A percentile compares a stretch with the other conserved stretches of the same genome.
These are phyloP conservation scores for Simmondsia chinensis DNA, from an alignment of 148 eudicot species.

Conservation along the genomic window DNA sequence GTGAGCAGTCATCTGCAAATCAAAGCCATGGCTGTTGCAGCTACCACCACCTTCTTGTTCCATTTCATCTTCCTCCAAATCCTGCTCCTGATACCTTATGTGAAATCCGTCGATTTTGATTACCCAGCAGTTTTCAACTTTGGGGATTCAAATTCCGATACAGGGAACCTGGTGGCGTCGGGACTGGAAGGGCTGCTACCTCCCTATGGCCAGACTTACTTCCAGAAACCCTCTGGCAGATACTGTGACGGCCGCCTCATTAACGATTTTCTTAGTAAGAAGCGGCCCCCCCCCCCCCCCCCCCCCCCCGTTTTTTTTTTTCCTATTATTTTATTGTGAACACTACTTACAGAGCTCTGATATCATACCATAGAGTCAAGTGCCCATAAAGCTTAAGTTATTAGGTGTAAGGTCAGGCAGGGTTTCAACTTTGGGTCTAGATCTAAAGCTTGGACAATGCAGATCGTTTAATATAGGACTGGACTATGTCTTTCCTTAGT, in stretches of 20 bases:
- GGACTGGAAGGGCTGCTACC: conserved; percentile 48
- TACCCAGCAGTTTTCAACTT: conserved; percentile 92
- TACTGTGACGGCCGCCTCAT: conserved; percentile 91
- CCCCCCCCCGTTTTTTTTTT: not conserved
- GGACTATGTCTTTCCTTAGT: no score
- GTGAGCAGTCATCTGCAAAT: no score
- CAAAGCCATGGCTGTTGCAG: no score
- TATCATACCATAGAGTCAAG: no score
- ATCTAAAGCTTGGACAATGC: no score
- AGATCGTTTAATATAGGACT: no score
- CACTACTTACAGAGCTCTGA: no score
- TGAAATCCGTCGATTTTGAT: conserved; percentile 45
- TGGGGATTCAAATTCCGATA: conserved; percentile 94
- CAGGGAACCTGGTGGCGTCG: conserved; percentile 59
- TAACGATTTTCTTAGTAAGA: conserved; percentile 59
- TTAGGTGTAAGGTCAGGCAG: no score
- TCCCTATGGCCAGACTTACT: conserved; percentile 82
- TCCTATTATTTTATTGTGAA: not conserved
- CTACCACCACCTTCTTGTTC: conserved; percentile 16
- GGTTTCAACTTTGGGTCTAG: no score
- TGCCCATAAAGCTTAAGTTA: no score
- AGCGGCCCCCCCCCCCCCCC: conserved; percentile 2
- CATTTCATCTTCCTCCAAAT: no score
- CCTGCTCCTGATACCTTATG: conserved; percentile 12
- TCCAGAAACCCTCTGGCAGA: conserved; percentile 76